phyloP scores from a whole-genome alignment of 225 moss, liverwort and hornwort species.

The Marchantia paleacea region DNA sequence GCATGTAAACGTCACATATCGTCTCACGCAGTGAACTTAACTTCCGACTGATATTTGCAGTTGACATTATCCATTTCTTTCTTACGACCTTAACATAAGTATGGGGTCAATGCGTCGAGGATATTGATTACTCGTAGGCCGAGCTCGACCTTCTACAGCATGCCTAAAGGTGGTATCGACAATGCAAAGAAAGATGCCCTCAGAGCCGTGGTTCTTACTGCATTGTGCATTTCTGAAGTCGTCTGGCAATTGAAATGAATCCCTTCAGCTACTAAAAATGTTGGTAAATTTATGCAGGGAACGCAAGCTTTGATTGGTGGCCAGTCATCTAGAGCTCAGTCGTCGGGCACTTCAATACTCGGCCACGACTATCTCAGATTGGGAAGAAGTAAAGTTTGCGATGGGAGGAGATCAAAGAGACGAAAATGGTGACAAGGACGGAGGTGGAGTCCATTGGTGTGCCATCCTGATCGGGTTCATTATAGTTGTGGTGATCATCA shows the following conservation, averaged over 20 bases:
- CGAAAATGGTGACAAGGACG: slow-evolving; percentile 8
- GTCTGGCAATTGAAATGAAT: background rate
- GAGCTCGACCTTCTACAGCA: too few species aligned
- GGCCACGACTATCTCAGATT: background rate
- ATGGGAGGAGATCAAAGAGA: slow-evolving; percentile 27
- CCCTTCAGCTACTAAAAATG: background rate
- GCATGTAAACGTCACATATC: too few species aligned
- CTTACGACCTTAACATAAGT: too few species aligned
- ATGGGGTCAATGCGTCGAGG: too few species aligned
- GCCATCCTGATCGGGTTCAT: slow-evolving; percentile 22
- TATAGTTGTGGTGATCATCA: slow-evolving; percentile 28
- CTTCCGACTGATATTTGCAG: too few species aligned
- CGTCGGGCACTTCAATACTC: too few species aligned
- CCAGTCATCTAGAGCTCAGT: background rate
- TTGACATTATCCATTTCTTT: too few species aligned
- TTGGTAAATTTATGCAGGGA: background rate
- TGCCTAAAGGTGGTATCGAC: too few species aligned
- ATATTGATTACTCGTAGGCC: too few species aligned
- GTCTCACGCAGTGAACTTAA: too few species aligned
- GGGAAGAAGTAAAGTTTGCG: background rate
- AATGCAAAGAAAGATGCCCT: too few species aligned
- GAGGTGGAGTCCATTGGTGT: slow-evolving; percentile 29
- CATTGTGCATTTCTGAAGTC: background rate
- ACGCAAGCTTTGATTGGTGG: background rate
- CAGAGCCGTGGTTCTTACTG: background rate